Percentiles rank a stretch among this genome's conserved stretches.
Evolutionary conservation across 139 green algal genomes (phyloP).

Genomic region (Gonium pectorale): DNA sequence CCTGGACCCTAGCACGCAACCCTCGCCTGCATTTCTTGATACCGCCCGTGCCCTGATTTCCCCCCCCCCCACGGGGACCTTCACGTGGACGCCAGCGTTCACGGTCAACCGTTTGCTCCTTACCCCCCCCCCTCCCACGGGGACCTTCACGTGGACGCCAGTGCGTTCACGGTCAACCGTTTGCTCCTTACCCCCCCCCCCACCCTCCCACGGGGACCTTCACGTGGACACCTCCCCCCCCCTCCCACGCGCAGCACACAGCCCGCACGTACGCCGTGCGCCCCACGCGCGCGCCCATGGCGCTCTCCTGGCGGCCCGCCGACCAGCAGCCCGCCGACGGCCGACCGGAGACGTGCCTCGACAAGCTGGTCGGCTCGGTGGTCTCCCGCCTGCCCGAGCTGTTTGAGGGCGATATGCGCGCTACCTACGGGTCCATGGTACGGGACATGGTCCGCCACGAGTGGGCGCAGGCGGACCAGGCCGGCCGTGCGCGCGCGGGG

Average conservation of each 20-base stretch:
- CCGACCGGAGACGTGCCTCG: slow-evolving; percentile 9
- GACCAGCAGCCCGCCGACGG: not conserved
- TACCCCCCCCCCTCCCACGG: not conserved
- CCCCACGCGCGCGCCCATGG: slow-evolving; percentile 13
- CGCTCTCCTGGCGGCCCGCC: not conserved
- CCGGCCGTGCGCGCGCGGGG: slow-evolving; percentile 64
- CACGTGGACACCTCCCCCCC: not conserved
- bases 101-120: too few species aligned
- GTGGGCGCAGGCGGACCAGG: slow-evolving; percentile 41
- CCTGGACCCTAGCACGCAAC: too few species aligned
- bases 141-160: not conserved
- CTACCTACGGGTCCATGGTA: slow-evolving; percentile 41
- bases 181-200: not conserved
- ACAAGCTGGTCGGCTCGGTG: slow-evolving; percentile 22
- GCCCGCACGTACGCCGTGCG: slow-evolving; percentile 14
- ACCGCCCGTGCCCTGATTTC: too few species aligned
- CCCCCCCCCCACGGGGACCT: too few species aligned
- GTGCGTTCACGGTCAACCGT: not conserved
- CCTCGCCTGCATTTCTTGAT: too few species aligned
- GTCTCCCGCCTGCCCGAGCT: slow-evolving; percentile 3
- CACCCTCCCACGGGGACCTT: not conserved
- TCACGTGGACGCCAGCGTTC: not conserved
- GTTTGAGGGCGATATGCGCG: slow-evolving; percentile 13
- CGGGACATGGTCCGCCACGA: slow-evolving; percentile 16
- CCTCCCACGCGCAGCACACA: slow-evolving; percentile 29